A percentile compares a stretch with the other conserved stretches of the same genome.
phyloP scores from a whole-genome alignment of 164 flowering plant genomes.

The Vitis rupestris region DNA sequence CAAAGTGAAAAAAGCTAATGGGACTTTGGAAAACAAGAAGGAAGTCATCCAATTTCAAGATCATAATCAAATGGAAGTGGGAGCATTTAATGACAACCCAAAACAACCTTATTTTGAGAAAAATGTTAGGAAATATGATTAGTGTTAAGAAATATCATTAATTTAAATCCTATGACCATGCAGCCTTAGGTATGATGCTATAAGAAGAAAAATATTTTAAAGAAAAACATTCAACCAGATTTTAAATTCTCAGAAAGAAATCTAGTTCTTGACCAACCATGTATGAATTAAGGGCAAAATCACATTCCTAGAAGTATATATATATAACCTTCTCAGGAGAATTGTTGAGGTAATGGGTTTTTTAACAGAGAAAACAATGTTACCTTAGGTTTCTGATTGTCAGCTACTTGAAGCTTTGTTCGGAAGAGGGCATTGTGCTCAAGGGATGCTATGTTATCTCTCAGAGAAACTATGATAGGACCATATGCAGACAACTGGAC shows the following conservation, averaged over 20 bases:
- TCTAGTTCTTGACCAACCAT: not conserved
- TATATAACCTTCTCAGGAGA: too few species aligned
- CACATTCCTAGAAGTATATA: too few species aligned
- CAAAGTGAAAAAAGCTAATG: not conserved
- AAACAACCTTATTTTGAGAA: not conserved
- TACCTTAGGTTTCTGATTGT: constrained; percentile 40
- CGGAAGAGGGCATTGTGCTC: constrained; percentile 44
- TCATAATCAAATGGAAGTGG: not conserved
- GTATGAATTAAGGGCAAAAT: too few species aligned
- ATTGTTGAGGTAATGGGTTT: too few species aligned
- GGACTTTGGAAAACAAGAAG: not conserved
- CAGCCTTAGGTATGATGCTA: too few species aligned
- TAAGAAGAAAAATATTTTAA: too few species aligned
- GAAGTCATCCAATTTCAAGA: not conserved
- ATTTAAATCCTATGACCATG: not conserved
- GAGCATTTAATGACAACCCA: not conserved
- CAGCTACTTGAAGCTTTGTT: constrained; percentile 22
- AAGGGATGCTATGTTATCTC: constrained; percentile 52
- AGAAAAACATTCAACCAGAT: not conserved
- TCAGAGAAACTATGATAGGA: constrained; percentile 52
- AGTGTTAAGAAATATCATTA: not conserved
- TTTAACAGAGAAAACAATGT: not conserved
- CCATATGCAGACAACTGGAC: constrained; percentile 49
- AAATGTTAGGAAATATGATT: not conserved
- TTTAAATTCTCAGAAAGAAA: not conserved